Conservation (phyloP, 345 rosid species). For the Ceriops decandra region DNA sequence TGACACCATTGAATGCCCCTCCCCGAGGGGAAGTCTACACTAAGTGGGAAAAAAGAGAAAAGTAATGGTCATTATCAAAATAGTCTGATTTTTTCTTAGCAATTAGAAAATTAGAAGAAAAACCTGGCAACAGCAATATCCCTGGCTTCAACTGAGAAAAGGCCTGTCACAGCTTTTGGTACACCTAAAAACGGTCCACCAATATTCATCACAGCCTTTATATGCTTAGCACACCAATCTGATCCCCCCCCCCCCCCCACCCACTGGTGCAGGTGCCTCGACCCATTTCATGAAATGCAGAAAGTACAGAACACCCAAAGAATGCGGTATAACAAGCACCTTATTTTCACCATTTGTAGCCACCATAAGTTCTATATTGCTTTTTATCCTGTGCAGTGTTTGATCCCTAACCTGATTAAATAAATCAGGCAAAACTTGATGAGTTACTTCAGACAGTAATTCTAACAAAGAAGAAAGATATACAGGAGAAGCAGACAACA, state of each 20-base stretch:
- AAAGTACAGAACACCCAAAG: conserved; percentile 63
- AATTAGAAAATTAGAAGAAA: background rate
- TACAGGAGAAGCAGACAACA: background rate
- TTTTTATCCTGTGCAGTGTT: conserved; percentile 55
- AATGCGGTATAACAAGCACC: conserved; percentile 64
- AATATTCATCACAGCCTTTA: conserved; percentile 63
- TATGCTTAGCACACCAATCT: conserved; percentile 62
- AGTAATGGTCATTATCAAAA: too few relatives aligned
- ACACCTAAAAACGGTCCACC: conserved; percentile 71
- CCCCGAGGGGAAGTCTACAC: too few relatives aligned
- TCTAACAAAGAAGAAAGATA: background rate
- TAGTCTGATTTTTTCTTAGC: too few relatives aligned
- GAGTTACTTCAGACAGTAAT: conserved; percentile 1
- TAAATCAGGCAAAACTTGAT: conserved; percentile 9
- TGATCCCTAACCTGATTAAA: conserved; percentile 60
- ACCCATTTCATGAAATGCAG: conserved; percentile 81
- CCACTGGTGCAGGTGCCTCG: conserved; percentile 65
- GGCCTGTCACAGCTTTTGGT: conserved; percentile 56
- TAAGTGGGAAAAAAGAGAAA: background rate
- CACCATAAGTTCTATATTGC: conserved; percentile 66
- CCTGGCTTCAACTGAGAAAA: conserved; percentile 53
- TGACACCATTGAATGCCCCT: too few relatives aligned
- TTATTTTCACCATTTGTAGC: conserved; percentile 55
- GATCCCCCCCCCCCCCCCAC: conserved; percentile 62
- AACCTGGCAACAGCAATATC: conserved; percentile 64